phyloP scores from a whole-genome alignment of 2,329 filamentous ascomycete species.

The Scytalidium lignicola region DNA sequence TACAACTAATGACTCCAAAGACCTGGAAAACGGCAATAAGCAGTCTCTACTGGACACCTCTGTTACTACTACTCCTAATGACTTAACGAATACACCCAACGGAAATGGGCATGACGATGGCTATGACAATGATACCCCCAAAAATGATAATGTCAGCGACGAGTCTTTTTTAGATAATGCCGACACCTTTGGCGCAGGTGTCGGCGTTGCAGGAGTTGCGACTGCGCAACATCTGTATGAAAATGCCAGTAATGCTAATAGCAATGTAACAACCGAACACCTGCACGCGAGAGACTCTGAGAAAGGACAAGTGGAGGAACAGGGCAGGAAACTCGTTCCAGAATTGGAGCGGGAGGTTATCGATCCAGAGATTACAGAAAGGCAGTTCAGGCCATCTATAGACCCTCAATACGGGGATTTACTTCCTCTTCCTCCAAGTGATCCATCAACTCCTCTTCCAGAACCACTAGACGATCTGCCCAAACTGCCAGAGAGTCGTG shows the following conservation, averaged over 20 bases:
- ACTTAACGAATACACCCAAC: conserved; percentile 5
- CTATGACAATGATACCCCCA: conserved; percentile 13
- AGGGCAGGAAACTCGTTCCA: conserved; percentile 1
- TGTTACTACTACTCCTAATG: conserved; percentile 15
- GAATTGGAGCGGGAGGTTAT: conserved; percentile 31
- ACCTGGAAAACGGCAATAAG: conserved; percentile 24
- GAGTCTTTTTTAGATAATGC: conserved; percentile 69
- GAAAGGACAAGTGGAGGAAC: conserved; percentile 5
- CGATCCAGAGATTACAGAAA: conserved; percentile 54
- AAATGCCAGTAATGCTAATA: conserved; percentile 27
- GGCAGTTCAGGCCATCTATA: conserved; percentile 58
- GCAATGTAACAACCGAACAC: conserved; percentile 16
- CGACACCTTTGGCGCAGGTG: conserved; percentile 66
- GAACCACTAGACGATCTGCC: conserved; percentile 39
- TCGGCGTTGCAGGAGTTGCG: conserved; percentile 52
- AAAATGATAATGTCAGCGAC: conserved; percentile 18
- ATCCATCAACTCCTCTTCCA: conserved; percentile 43
- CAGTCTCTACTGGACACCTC: conserved; percentile 21
- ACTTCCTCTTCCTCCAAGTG: conserved; percentile 58
- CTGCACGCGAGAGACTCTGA: neutral
- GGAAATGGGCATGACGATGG: conserved; percentile 18
- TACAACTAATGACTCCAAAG: conserved; percentile 22
- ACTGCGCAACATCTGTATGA: conserved; percentile 27
- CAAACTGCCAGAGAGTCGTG: conserved; percentile 54
- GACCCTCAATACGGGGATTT: conserved; percentile 63